phyloP scores from a whole-genome alignment of 805 yeast species.

The Tetrapisispora nanseiensis region DNA sequence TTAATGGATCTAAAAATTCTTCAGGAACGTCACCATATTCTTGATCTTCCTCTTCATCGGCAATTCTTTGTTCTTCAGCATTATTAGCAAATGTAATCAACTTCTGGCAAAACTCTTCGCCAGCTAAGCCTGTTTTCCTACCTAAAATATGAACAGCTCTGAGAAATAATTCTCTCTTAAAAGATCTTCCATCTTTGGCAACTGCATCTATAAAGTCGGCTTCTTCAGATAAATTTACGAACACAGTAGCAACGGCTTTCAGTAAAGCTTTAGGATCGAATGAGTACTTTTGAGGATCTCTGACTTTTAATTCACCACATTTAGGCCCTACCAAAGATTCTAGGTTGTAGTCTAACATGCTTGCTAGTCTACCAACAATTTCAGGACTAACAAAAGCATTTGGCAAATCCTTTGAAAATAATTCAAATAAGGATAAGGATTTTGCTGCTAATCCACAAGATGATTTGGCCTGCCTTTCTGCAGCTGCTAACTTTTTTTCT shows the following conservation, averaged over 20 bases:
- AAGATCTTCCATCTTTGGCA: conserved; percentile 88
- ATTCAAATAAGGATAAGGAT: conserved; percentile 65
- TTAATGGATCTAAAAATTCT: conserved; percentile 91
- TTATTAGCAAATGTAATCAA: conserved; percentile 48
- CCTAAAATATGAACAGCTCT: conserved; percentile 62
- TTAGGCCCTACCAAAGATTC: conserved; percentile 93
- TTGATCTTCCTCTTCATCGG: conserved; percentile 72
- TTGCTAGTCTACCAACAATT: conserved; percentile 86
- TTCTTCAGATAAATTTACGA: conserved; percentile 58
- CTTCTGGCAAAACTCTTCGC: conserved; percentile 41
- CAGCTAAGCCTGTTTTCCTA: conserved; percentile 42
- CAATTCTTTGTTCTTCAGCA: conserved; percentile 52
- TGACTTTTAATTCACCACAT: conserved; percentile 79
- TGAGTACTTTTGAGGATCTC: conserved; percentile 68
- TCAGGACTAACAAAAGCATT: conserved; percentile 78
- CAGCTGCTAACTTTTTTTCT: conserved; percentile 41
- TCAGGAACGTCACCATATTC: conserved; percentile 94
- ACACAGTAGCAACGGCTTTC: conserved; percentile 62
- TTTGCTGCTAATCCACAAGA: conserved; percentile 76
- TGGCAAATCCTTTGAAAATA: conserved; percentile 83
- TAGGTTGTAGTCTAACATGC: conserved; percentile 89
- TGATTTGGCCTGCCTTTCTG: conserved; percentile 72
- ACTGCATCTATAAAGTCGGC: conserved; percentile 65
- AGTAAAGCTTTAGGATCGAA: conserved; percentile 73
- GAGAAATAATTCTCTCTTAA: conserved; percentile 51